A percentile compares a stretch with the other conserved stretches of the same genome.
These are phyloP conservation scores for Solanum okadae DNA, from an alignment of 257 asterid species.

Conservation along the genomic window DNA sequence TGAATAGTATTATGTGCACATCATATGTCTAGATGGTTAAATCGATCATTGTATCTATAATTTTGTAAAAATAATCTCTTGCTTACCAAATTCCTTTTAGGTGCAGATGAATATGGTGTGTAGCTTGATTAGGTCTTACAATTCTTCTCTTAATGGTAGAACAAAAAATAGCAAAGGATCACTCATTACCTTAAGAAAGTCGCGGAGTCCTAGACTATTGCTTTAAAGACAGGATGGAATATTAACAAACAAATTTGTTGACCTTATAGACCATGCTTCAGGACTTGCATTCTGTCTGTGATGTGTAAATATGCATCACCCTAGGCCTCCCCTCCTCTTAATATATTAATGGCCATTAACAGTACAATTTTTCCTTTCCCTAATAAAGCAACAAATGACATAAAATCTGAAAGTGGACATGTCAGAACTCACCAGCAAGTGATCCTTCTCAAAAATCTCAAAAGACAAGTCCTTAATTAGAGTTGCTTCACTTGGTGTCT, in stretches of 20 bases:
- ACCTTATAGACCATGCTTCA: neutral
- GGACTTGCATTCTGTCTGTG: neutral
- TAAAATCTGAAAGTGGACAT: slow-evolving; percentile 5
- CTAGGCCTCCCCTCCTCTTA: neutral
- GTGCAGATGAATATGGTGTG: neutral
- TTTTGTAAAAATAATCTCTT: neutral
- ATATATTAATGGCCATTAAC: neutral
- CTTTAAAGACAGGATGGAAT: neutral
- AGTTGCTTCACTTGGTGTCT: slow-evolving; percentile 60
- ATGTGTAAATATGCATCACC: neutral
- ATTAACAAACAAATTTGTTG: neutral
- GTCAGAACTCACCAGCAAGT: slow-evolving; percentile 57
- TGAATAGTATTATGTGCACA: neutral
- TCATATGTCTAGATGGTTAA: neutral
- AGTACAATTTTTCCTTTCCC: neutral
- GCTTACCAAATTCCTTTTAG: neutral
- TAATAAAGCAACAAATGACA: slow-evolving; percentile 1
- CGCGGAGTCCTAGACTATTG: neutral
- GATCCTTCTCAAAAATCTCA: slow-evolving; percentile 55
- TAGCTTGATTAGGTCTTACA: neutral
- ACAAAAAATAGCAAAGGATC: neutral
- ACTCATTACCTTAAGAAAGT: neutral
- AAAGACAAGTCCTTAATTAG: slow-evolving; percentile 69
- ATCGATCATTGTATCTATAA: neutral
- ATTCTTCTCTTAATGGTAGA: neutral